Base-by-base conservation (phyloP, 2,329 filamentous ascomycete genomes). In the Xylaria sp. region DNA sequence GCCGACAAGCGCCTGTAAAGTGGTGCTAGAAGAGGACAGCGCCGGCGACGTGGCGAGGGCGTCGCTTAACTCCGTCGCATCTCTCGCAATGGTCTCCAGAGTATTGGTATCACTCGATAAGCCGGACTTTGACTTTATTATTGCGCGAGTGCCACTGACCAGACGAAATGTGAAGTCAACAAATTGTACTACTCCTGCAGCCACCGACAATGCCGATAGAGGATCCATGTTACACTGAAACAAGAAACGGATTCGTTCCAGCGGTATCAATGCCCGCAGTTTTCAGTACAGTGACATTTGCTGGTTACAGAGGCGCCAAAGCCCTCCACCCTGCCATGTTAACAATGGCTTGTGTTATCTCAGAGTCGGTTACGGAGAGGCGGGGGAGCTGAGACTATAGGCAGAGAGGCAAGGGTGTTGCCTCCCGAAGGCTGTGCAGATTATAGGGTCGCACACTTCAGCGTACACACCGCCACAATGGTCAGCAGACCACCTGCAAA, bases 141-240 rank as follows among this genome's bases (percentile, higher is more conserved):
- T 53, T 5, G 44, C 54, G 5, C 62, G 23, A 5, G 62, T 65
- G 23, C 44, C 23, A n/a, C 54, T 59, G 54, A 65, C 35, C 12
- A 65, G 53, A 23, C 47, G 62, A 40, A 51, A 65, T 8, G 62
- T 9, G 32, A 65, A 65, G 54, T 59, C 54, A 13, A 65, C 32
- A 35, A 59, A 65, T 13, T 59, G 62, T 35, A 65, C 47, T 16
- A 65, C 35, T 32, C 23, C 32, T 23, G 62, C 32, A 18, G 44
- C 62, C 6, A 65, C 44, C 32, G 47, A 58, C 23, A 65, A 44
- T n/a, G 54, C 62, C 3, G 53, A 65, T 51, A 58, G n/a, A 42
- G 62, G 62, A 32, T 59, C 51, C 61, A 63, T 63, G 60, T 27
- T 47, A 32, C 6, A 35, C 21, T 27, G 32, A 18, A 60, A 18